These are phyloP conservation scores for Phenoliferia sp. DNA, from an alignment of 1,284 basidiomycete species.

Conservation along the genomic window DNA sequence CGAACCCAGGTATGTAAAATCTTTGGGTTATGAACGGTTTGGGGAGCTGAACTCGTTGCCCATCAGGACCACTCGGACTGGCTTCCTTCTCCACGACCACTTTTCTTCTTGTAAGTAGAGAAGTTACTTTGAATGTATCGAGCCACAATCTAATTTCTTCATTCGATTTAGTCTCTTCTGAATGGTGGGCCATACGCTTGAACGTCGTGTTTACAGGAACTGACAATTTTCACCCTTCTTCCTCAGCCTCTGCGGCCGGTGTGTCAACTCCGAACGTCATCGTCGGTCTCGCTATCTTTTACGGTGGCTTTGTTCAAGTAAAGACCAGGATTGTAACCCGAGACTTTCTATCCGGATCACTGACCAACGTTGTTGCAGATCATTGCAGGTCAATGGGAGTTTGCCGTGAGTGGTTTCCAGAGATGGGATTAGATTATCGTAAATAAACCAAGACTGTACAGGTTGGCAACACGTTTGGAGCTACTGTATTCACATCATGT, in stretches of 20 bases:
- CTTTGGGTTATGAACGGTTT: too few relatives aligned
- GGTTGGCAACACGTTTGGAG: not conserved
- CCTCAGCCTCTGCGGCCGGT: not conserved
- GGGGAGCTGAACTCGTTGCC: too few relatives aligned
- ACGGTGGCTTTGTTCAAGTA: not conserved
- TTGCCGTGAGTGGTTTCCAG: slow-evolving; percentile 46
- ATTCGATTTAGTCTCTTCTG: not conserved
- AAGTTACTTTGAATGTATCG: not conserved
- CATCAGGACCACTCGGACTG: not conserved
- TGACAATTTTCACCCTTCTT: too few relatives aligned
- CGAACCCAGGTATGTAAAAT: not conserved
- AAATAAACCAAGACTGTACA: not conserved
- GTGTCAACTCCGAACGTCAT: not conserved
- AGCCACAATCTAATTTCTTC: not conserved
- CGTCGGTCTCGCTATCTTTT: not conserved
- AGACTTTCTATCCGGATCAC: not conserved
- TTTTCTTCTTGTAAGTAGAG: not conserved
- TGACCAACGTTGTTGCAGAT: slow-evolving; percentile 45
- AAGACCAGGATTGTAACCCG: not conserved
- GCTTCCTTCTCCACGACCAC: not conserved
- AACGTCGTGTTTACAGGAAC: too few relatives aligned
- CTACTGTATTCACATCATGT: slow-evolving; percentile 47
- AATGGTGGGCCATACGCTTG: not conserved
- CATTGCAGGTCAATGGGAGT: slow-evolving; percentile 54
- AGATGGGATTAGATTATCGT: not conserved